Evolutionary conservation across 257 asterid species (phyloP).

Genomic region (Solanum chiquidenum): DNA sequence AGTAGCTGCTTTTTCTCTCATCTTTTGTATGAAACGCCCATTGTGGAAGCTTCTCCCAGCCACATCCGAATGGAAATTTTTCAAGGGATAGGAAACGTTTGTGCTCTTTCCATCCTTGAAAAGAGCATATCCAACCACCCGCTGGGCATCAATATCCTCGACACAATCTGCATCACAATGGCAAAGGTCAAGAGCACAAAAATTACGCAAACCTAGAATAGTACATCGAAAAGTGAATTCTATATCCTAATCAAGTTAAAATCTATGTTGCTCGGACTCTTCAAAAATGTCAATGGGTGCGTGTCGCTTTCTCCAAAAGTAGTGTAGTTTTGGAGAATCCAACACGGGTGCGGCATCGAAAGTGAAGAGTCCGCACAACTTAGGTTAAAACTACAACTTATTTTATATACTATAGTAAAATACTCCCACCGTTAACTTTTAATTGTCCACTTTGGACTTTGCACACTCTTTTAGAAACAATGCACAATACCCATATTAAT

Average conservation of each 20-base stretch:
- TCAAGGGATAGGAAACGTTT: constrained; percentile 32
- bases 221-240: background rate
- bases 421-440: background rate
- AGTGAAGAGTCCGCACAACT: no score
- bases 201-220: background rate
- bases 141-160: constrained; percentile 45
- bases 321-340: no score
- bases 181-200: background rate
- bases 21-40: constrained; percentile 41
- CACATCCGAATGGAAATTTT: constrained; percentile 25
- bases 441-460: background rate
- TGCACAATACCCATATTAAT: background rate
- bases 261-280: no score
- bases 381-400: background rate
- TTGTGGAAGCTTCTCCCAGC: constrained; percentile 47
- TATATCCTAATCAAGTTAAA: background rate
- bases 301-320: no score
- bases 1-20: constrained; percentile 39
- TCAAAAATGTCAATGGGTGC: no score
- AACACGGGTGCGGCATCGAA: no score
- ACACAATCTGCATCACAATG: constrained; percentile 30
- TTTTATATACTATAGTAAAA: background rate
- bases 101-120: constrained; percentile 41
- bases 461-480: background rate
- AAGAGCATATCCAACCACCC: constrained; percentile 43